Percentiles rank a stretch among this genome's conserved stretches.
Evolutionary conservation across 305 asterid genomes (phyloP).

Genomic region (Solanum hybrid): DNA sequence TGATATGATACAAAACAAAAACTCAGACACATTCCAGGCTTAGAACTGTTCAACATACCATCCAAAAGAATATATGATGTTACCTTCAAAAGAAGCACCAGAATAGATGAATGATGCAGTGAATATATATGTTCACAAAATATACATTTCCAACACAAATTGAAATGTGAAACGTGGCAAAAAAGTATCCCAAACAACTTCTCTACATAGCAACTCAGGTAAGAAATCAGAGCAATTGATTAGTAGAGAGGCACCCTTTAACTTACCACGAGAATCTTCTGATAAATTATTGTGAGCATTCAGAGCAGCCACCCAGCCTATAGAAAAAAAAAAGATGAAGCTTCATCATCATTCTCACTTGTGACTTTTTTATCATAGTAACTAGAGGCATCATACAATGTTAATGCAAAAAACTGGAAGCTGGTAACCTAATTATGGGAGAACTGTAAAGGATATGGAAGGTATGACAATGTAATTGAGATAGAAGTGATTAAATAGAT

Average conservation of each 20-base stretch:
- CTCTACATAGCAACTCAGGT: background rate
- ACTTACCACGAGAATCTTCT: slow-evolving; percentile 55
- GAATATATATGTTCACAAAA: background rate
- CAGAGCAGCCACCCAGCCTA: slow-evolving; percentile 64
- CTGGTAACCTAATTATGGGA: background rate
- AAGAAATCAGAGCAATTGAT: background rate
- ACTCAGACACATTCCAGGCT: background rate
- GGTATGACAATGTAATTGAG: background rate
- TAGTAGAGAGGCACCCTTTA: background rate
- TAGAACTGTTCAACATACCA: background rate
- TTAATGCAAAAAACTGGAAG: background rate
- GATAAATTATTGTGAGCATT: slow-evolving; percentile 46
- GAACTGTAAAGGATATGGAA: background rate
- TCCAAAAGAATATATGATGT: background rate
- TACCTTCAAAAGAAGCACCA: background rate
- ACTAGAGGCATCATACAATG: background rate
- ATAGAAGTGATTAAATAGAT: background rate
- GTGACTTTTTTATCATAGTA: background rate
- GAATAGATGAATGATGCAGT: background rate
- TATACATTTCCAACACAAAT: background rate
- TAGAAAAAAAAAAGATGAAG: background rate
- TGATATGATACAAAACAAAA: background rate
- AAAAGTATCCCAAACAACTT: background rate
- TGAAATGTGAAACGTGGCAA: slow-evolving; percentile 2
- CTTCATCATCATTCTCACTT: background rate